Evolutionary conservation across 1,284 basidiomycete species (phyloP).

Genomic region (Moesziomyces parantarcticus): DNA sequence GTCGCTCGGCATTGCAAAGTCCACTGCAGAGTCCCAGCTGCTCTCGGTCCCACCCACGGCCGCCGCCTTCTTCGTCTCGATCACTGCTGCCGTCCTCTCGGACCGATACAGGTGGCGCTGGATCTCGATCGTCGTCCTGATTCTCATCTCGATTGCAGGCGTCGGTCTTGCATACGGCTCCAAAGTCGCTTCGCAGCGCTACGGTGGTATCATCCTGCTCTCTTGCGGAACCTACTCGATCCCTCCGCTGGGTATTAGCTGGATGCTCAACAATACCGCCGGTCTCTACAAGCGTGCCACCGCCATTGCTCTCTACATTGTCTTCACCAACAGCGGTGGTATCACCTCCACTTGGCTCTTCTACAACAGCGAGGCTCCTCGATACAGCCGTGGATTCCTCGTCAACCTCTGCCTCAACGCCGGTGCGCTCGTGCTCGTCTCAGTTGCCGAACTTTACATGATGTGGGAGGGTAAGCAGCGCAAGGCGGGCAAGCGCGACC

Average conservation of each 20-base stretch:
- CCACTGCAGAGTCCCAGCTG: constrained; percentile 51
- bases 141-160: constrained; percentile 50
- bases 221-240: constrained; percentile 51
- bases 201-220: constrained; percentile 58
- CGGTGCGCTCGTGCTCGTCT: constrained; percentile 38
- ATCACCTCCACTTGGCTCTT: constrained; percentile 57
- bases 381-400: constrained; percentile 47
- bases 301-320: constrained; percentile 51
- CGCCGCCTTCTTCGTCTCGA: constrained; percentile 53
- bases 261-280: constrained; percentile 52
- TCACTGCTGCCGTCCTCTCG: constrained; percentile 53
- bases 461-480: constrained; percentile 48
- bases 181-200: constrained; percentile 27
- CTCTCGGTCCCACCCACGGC: constrained; percentile 59
- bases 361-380: constrained; percentile 43
- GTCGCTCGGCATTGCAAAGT: constrained; percentile 37
- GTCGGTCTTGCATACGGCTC: constrained; percentile 51
- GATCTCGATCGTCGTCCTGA: constrained; percentile 33
- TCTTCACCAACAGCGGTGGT: constrained; percentile 58
- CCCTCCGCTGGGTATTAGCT: constrained; percentile 46
- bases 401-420: constrained; percentile 52
- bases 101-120: constrained; percentile 54
- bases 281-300: constrained; percentile 61
- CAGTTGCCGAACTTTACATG: constrained; percentile 49
- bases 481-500: constrained; percentile 48